Evolutionary conservation across 1,284 basidiomycete genomes (phyloP), one percentile per base, ranked within the genome.

Genomic region (Trametes polyzona): DNA sequence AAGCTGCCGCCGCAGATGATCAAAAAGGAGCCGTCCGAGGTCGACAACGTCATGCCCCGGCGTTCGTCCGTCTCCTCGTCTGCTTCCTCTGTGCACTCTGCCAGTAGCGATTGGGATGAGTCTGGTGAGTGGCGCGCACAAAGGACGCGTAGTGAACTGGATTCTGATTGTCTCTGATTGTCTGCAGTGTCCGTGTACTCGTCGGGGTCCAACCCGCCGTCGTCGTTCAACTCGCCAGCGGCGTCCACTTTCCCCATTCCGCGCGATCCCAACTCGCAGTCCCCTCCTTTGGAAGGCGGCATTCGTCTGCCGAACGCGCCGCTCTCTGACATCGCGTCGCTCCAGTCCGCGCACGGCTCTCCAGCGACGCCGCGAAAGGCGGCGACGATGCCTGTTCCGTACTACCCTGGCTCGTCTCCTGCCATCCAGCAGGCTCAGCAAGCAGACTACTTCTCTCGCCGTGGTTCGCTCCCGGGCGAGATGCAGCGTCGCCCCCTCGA

Each of bases 51-150:
- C 50, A 65, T 87, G 52, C 73, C 78, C 23, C 77, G 87, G 35
- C 80, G 87, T 37, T 76, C 78, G 54, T 88, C 84, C 14, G 82
- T 87, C 26, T 87, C 86, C 0, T 78, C 77, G 8, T 84, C 81
- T 0, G 75, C 76, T 0, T 83, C 83, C 10, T 84, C 83, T 10
- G 77, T 78, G 30, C 77, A 78, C 56, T 81, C 76, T 35, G 75
- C 76, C 29, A 69, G 68, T 60, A 88, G 87, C 62, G 88, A 90
- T 68, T 90, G 88, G 86, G 88, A 90, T 67, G 88, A 90, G 69
- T 83, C 75, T 76, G 78, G 88, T 89, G 68, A 70, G 87, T 76
- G 5, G 30, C 42, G 27, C 55, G 46, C 27, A 16, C 35, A 10
- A 19, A 26, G 30, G 27, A 11, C 39, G 36, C 24, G 23, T 7